A percentile compares a stretch with the other conserved stretches of the same genome.
Conservation (phyloP, 1,284 basidiomycete genomes). For the Ustilago tritici region DNA sequence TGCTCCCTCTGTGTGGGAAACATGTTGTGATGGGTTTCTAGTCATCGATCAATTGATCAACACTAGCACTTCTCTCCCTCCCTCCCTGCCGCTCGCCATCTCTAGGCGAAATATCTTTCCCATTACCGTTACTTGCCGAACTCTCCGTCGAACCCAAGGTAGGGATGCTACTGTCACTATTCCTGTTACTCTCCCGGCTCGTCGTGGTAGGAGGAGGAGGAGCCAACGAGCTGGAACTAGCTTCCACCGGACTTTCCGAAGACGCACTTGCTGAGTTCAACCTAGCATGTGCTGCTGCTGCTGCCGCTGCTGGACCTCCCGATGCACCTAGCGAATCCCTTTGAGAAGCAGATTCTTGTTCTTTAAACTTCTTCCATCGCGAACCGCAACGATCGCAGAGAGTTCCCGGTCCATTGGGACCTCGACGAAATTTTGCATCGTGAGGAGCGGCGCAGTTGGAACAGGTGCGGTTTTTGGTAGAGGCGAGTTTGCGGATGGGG, state of each 20-base stretch:
- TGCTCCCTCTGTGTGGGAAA: no score
- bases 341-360: slow-evolving; percentile 29
- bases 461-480: slow-evolving; percentile 56
- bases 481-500: slow-evolving; percentile 51
- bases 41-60: slow-evolving; percentile 41
- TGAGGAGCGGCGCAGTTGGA: slow-evolving; percentile 51
- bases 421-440: slow-evolving; percentile 53
- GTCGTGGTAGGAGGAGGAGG: background rate
- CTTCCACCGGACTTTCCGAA: slow-evolving; percentile 31
- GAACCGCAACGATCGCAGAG: slow-evolving; percentile 57
- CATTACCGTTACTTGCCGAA: background rate
- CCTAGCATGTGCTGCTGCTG: slow-evolving; percentile 27
- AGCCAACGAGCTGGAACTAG: background rate
- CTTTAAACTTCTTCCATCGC: slow-evolving; percentile 51
- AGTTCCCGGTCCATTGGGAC: slow-evolving; percentile 50
- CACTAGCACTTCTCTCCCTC: slow-evolving; percentile 32
- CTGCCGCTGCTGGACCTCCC: background rate
- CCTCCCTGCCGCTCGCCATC: slow-evolving; percentile 9
- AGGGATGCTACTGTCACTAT: background rate
- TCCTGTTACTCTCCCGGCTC: background rate
- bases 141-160: background rate
- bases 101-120: slow-evolving; percentile 3
- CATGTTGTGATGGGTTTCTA: background rate
- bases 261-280: slow-evolving; percentile 31
- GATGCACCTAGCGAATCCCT: slow-evolving; percentile 14